phyloP scores from a whole-genome alignment of 2,329 filamentous ascomycete genomes.

The Herpotrichia juniperi region DNA sequence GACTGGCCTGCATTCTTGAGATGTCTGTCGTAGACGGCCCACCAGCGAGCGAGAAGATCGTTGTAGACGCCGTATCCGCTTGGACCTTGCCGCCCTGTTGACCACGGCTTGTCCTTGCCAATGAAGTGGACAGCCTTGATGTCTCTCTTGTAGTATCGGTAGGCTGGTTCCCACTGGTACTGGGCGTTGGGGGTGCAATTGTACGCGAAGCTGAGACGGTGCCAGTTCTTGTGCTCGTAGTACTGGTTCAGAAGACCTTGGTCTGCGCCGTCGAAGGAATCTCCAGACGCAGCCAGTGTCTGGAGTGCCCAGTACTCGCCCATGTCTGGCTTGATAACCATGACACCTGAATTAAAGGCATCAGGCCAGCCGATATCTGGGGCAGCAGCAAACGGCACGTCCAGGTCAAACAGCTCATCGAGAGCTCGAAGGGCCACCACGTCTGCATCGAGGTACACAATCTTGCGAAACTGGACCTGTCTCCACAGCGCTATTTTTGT shows the following conservation, averaged over 20 bases:
- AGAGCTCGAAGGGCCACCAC: conserved; percentile 88
- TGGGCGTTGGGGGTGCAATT: conserved; percentile 96
- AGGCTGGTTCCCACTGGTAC: conserved; percentile 97
- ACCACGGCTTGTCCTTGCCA: conserved; percentile 88
- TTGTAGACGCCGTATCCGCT: conserved; percentile 71
- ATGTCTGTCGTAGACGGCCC: conserved; percentile 91
- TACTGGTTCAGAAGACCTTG: conserved; percentile 96
- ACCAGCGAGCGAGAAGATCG: conserved; percentile 88
- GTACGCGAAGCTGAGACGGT: conserved; percentile 91
- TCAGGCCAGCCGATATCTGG: conserved; percentile 99
- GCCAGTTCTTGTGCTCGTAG: conserved; percentile 76
- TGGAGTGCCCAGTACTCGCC: conserved; percentile 85
- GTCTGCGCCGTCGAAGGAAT: conserved; percentile 96
- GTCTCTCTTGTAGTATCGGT: conserved; percentile 86
- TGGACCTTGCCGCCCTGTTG: conserved; percentile 46
- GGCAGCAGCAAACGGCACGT: conserved; percentile 70
- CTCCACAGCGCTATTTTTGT: conserved; percentile 97
- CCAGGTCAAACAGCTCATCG: conserved; percentile 84
- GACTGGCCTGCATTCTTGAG: conserved; percentile 60
- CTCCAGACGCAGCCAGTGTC: conserved; percentile 82
- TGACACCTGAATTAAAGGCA: conserved; percentile 96
- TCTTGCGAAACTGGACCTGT: conserved; percentile 84
- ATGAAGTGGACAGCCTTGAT: conserved; percentile 97
- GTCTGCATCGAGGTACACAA: conserved; percentile 95
- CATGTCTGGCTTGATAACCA: conserved; percentile 86